A percentile compares a stretch with the other conserved stretches of the same genome.
phyloP scores from a whole-genome alignment of 164 flowering plant genomes.

The Vitis labrusca region DNA sequence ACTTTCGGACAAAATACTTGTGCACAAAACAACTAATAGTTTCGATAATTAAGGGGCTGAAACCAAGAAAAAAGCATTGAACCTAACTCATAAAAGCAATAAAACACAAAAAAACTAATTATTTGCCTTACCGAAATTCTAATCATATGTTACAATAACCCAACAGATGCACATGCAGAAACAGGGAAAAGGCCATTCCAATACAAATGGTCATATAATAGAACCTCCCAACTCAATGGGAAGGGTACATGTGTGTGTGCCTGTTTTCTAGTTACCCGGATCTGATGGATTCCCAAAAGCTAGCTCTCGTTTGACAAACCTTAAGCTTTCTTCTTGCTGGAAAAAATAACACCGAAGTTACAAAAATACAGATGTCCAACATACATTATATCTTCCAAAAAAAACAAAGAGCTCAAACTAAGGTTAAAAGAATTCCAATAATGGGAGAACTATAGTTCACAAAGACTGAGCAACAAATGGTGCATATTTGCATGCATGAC shows the following conservation, averaged over 20 bases:
- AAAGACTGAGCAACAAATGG: not conserved
- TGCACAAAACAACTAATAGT: too few relatives aligned
- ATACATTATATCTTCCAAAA: not conserved
- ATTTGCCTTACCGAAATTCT: too few relatives aligned
- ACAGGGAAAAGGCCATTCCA: too few relatives aligned
- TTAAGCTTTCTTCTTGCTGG: slow-evolving; percentile 47
- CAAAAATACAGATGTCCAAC: not conserved
- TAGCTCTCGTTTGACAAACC: slow-evolving; percentile 44
- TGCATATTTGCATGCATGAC: too few relatives aligned
- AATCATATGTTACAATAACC: too few relatives aligned
- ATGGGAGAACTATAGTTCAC: not conserved
- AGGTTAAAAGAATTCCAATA: not conserved
- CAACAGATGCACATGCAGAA: too few relatives aligned
- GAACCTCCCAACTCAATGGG: not conserved
- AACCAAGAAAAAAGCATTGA: too few relatives aligned
- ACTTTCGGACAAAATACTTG: too few relatives aligned
- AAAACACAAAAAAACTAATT: too few relatives aligned
- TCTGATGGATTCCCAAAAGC: slow-evolving; percentile 83
- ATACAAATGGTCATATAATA: not conserved
- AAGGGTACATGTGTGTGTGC: too few relatives aligned
- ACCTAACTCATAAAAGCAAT: too few relatives aligned
- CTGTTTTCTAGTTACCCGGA: slow-evolving; percentile 52
- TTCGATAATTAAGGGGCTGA: too few relatives aligned
- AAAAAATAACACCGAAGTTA: slow-evolving; percentile 1
- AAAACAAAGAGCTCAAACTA: not conserved